Evolutionary conservation across 2,329 filamentous ascomycete genomes (phyloP), one percentile per base, ranked within the genome.

Genomic region (Claviceps sp.): DNA sequence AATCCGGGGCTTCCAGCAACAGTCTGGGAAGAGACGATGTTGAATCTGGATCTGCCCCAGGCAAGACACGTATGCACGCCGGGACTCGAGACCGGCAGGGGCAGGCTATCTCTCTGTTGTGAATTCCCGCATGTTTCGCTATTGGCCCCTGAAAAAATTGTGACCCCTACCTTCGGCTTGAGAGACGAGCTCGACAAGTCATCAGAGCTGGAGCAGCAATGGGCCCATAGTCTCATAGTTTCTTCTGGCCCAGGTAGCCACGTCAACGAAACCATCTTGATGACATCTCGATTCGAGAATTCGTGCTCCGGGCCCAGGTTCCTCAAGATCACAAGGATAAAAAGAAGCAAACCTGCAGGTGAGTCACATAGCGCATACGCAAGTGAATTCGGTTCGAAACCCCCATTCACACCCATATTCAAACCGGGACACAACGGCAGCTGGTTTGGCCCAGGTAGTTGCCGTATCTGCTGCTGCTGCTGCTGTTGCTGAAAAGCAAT

Each of bases 171-270:
- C 49, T 58, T 70, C 1, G 72, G 68, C 55, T 65, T 73, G 13
- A 47, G 54, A 1, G 52, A 48, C 5, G 52, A 34, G 34, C 54
- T 56, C 37, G 57, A 61, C 53, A 61, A 55, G 30, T 61, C 50
- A 1, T 60, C 60, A 44, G 69, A 66, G 7, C 59, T 55, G 40
- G 64, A 62, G 16, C 65, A 63, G 41, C 71, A 73, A 38, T 71
- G 63, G 6, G 75, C 70, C 76, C 74, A 79, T 52, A 75, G 83
- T 26, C 80, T 68, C 57, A 84, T 64, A 3, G 73, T 74, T 1
- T 74, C 74, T 59, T 85, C 82, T 0, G 81, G 81, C 0, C 82
- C 82, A 0, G 82, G 81, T 1, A 86, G 64, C 83, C 82, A 86
- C 22, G 80, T 76, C 30, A 85, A 65, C 61, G 79, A 75, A 1